phyloP scores from a whole-genome alignment of 768 basidiomycete species.

The Fibroporia radiculosa region DNA sequence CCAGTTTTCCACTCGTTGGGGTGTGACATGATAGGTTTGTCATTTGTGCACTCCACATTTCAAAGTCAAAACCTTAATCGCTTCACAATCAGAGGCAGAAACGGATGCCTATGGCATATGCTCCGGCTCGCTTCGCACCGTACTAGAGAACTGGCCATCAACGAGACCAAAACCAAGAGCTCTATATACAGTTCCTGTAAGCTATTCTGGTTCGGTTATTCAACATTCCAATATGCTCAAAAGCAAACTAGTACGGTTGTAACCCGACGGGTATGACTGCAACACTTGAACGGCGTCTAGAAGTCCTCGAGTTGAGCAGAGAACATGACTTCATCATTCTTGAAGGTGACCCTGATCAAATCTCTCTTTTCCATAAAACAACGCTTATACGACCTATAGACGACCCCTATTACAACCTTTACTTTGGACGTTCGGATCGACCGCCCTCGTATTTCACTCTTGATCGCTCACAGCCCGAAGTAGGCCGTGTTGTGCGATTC shows the following conservation, averaged over 20 bases:
- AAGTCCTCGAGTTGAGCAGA: conserved; percentile 63
- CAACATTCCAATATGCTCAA: not conserved
- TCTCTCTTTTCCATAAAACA: not conserved
- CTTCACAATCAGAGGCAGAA: conserved; percentile 50
- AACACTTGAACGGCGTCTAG: conserved; percentile 57
- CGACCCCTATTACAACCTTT: conserved; percentile 74
- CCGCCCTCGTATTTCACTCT: conserved; percentile 78
- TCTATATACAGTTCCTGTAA: conserved; percentile 75
- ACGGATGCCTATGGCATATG: conserved; percentile 70
- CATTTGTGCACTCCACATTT: not conserved
- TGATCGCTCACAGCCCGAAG: conserved; percentile 56
- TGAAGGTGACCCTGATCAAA: conserved; percentile 51
- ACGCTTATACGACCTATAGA: conserved; percentile 32
- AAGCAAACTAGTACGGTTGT: conserved; percentile 55
- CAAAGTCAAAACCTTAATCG: not conserved
- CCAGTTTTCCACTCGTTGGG: conserved; percentile 51
- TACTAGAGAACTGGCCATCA: conserved; percentile 68
- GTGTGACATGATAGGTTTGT: conserved; percentile 52
- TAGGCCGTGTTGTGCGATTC: conserved; percentile 79
- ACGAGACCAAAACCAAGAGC: conserved; percentile 67
- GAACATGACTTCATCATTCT: conserved; percentile 76
- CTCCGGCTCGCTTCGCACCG: conserved; percentile 48
- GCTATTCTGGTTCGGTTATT: not conserved
- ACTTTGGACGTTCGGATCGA: conserved; percentile 58
- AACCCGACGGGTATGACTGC: conserved; percentile 85